Percentiles rank a stretch among this genome's conserved stretches.
phyloP scores from a whole-genome alignment of 2,329 filamentous ascomycete genomes.

The Torrubiellomyces zombiae region DNA sequence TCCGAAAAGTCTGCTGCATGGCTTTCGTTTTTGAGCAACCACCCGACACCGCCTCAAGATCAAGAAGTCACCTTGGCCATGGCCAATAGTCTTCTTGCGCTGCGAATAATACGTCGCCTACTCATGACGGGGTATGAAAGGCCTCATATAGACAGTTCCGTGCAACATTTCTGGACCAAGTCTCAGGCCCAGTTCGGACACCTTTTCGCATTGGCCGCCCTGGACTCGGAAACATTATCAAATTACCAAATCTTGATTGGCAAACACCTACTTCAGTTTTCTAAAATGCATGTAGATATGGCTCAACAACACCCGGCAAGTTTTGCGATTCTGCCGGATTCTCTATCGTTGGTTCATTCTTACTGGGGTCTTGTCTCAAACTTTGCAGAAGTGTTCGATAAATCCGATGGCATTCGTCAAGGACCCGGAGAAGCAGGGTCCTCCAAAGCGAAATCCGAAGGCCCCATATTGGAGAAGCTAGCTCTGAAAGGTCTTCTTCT shows the following conservation, averaged over 20 bases:
- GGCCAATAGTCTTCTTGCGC: slow-evolving; percentile 58
- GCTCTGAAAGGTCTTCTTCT: slow-evolving; percentile 71
- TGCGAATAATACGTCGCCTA: slow-evolving; percentile 68
- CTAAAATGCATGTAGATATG: slow-evolving; percentile 85
- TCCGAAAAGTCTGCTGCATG: slow-evolving; percentile 54
- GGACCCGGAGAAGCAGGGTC: slow-evolving; percentile 18
- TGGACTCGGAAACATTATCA: slow-evolving; percentile 34
- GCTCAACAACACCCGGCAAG: slow-evolving; percentile 61
- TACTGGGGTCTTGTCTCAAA: slow-evolving; percentile 75
- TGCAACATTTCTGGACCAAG: slow-evolving; percentile 65
- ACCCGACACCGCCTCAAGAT: no score
- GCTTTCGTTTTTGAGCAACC: slow-evolving; percentile 42
- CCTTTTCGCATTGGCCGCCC: slow-evolving; percentile 48
- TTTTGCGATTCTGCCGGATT: slow-evolving; percentile 68
- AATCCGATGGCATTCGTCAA: slow-evolving; percentile 38
- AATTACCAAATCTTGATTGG: slow-evolving; percentile 48
- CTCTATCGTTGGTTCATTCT: slow-evolving; percentile 56
- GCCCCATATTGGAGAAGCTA: slow-evolving; percentile 58
- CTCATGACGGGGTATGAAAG: slow-evolving; percentile 69
- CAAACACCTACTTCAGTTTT: slow-evolving; percentile 76
- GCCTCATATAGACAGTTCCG: slow-evolving; percentile 61
- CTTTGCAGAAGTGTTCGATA: slow-evolving; percentile 58
- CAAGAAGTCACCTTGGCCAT: slow-evolving; percentile 45
- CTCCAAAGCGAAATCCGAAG: slow-evolving; percentile 35
- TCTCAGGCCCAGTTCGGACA: slow-evolving; percentile 64